Percentiles rank a stretch among this genome's conserved stretches.
phyloP scores from a whole-genome alignment of 2,329 filamentous ascomycete genomes.

The Pseudogymnoascus sp. region DNA sequence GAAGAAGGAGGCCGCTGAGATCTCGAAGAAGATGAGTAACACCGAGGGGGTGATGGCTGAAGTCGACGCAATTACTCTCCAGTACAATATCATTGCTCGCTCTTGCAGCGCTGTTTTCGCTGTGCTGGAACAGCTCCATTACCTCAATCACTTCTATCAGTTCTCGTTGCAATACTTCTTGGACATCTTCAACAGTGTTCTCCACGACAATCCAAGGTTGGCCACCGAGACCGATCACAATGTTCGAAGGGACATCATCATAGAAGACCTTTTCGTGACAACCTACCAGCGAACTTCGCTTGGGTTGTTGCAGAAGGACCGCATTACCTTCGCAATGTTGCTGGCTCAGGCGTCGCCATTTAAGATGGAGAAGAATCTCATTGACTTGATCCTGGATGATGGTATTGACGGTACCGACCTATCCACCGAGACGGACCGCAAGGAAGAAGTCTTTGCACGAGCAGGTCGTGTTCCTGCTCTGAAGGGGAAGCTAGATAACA shows the following conservation, averaged over 20 bases:
- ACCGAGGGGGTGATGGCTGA: constrained; percentile 98
- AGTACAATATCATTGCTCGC: constrained; percentile 87
- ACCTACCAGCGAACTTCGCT: constrained; percentile 91
- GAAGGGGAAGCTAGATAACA: constrained; percentile 59
- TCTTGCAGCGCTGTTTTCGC: constrained; percentile 97
- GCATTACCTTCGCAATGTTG: constrained; percentile 88
- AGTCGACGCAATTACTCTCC: constrained; percentile 88
- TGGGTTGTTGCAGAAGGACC: constrained; percentile 85
- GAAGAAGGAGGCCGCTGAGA: constrained; percentile 95
- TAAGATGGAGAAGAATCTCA: constrained; percentile 82
- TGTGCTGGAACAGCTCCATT: constrained; percentile 91
- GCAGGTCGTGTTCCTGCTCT: constrained; percentile 64
- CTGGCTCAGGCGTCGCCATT: constrained; percentile 94
- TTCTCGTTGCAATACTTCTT: constrained; percentile 98
- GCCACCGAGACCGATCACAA: constrained; percentile 65
- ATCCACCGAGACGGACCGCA: constrained; percentile 56
- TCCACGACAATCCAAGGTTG: constrained; percentile 70
- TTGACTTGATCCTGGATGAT: constrained; percentile 79
- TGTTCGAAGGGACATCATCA: constrained; percentile 76
- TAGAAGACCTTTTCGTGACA: constrained; percentile 83
- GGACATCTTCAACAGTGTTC: constrained; percentile 90
- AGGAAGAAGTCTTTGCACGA: constrained; percentile 59
- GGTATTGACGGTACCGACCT: constrained; percentile 69
- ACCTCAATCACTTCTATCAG: constrained; percentile 98
- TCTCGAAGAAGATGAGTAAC: constrained; percentile 90